Conservation (phyloP, 2,329 filamentous ascomycete genomes). For the Apiospora arundinis region DNA sequence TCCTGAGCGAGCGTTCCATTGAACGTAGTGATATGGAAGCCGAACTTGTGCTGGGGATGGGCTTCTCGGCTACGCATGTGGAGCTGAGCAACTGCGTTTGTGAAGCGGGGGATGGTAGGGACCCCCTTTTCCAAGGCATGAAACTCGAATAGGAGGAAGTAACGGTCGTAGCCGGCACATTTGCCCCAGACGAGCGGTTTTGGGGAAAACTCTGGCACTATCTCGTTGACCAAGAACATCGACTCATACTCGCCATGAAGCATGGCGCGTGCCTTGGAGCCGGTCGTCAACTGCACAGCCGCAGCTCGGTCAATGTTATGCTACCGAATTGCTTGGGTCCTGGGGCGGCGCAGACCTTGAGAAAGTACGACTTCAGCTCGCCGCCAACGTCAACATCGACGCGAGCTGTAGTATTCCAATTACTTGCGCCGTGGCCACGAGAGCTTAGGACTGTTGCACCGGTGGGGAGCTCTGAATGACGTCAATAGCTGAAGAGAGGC, state of each 20-base stretch:
- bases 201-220: not conserved
- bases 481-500: no score
- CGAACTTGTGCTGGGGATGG: not conserved
- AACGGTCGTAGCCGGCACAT: not conserved
- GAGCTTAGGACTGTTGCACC: not conserved
- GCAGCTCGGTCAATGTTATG: not conserved
- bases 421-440: not conserved
- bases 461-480: not conserved
- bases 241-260: not conserved
- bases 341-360: not conserved
- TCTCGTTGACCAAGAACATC: not conserved
- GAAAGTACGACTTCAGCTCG: not conserved
- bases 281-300: not conserved
- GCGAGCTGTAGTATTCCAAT: not conserved
- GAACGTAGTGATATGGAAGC: not conserved
- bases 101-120: not conserved
- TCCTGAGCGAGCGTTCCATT: not conserved
- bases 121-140: not conserved
- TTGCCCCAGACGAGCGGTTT: not conserved
- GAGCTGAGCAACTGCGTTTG: not conserved
- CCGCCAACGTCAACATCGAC: not conserved
- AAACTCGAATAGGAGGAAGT: not conserved
- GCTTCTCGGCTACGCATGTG: not conserved
- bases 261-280: not conserved
- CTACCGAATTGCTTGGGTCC: no score